Evolutionary conservation across 2,329 filamentous ascomycete genomes (phyloP).

Genomic region (Arthrocladium fulminans): DNA sequence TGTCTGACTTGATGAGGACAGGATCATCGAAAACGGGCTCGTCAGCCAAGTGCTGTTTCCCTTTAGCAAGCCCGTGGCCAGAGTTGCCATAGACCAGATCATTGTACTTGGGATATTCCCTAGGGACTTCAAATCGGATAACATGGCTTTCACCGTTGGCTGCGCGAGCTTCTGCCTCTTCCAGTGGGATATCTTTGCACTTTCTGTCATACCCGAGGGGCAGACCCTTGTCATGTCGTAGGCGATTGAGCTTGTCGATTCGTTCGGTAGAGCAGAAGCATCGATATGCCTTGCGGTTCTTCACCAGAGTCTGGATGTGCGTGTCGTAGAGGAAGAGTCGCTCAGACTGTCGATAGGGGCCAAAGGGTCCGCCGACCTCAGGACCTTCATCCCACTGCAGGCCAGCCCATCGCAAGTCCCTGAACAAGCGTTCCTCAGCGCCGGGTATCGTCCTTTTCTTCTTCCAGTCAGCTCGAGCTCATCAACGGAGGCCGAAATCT

Average conservation of each 20-base stretch:
- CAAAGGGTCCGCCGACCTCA: conserved; percentile 67
- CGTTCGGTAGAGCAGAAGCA: conserved; percentile 80
- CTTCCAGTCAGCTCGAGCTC: conserved; percentile 39
- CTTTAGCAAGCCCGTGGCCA: conserved; percentile 43
- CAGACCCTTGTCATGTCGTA: conserved; percentile 51
- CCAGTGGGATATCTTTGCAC: conserved; percentile 58
- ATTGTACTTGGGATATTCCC: conserved; percentile 54
- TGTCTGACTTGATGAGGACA: conserved; percentile 83
- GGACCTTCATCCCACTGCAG: conserved; percentile 93
- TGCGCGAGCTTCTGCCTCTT: conserved; percentile 64
- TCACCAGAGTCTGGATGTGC: conserved; percentile 61
- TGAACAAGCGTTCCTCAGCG: conserved; percentile 66
- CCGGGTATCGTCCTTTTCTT: conserved; percentile 75
- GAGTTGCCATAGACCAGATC: conserved; percentile 71
- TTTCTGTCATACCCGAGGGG: conserved; percentile 60
- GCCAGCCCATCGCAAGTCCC: conserved; percentile 81
- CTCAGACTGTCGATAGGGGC: conserved; percentile 85
- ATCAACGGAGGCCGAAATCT: not conserved
- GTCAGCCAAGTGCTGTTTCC: conserved; percentile 36
- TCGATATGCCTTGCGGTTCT: conserved; percentile 69
- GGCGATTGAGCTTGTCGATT: conserved; percentile 57
- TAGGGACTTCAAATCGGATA: conserved; percentile 63
- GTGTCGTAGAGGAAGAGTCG: conserved; percentile 62
- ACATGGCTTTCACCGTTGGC: conserved; percentile 62
- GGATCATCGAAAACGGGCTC: conserved; percentile 63